Base-by-base conservation (phyloP, 2,329 filamentous ascomycete genomes). In the Aspergillus quadrilineatus region DNA sequence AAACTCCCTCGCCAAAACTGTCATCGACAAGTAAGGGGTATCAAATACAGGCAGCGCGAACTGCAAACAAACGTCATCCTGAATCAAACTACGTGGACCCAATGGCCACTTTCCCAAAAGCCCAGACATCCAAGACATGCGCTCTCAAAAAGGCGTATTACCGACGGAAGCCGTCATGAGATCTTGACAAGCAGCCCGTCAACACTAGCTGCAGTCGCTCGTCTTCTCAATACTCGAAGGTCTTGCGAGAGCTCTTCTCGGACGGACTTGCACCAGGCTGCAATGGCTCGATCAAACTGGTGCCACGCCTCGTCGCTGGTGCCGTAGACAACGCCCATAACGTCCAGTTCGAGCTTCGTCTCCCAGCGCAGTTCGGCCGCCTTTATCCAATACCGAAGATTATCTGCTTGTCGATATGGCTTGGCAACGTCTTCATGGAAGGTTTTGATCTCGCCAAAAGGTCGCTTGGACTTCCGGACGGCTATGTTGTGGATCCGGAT, bases 331-430 rank as follows among this genome's bases (percentile, higher is more conserved):
- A 97, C 83, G 29, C 88, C 91, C 74, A 95, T 87, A 22, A 93
- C 90, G 68, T 97, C 91, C 53, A 96, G 82, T 61, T 88, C 85
- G 50, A 97, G 80, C 64, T 89, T 83, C 39, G 92, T 84, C 75
- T 97, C 94, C 87, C 93, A 99, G 54, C 94, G 86, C 57, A 97
- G 80, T 76, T 99, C 92, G 6, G 92, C 92, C 1, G 93, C 94
- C 78, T 99, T 99, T 75, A 89, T 84, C 93, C 94, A 99, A 79
- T 89, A 99, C 41, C 92, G 85, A 60, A 99, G 81, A 72, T 99
- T 99, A 65, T 99, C 94, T 3, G 92, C 91, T 60, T 88, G 88
- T 48, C 94, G 88, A 73, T 99, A 99, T 0, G 94, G 94, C 75
- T 97, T 97, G 58, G 86, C 87, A 8, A 94, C 93, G 73, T 99